Conservation (phyloP, 2,329 filamentous ascomycete genomes). For the Pezicula carpinea region DNA sequence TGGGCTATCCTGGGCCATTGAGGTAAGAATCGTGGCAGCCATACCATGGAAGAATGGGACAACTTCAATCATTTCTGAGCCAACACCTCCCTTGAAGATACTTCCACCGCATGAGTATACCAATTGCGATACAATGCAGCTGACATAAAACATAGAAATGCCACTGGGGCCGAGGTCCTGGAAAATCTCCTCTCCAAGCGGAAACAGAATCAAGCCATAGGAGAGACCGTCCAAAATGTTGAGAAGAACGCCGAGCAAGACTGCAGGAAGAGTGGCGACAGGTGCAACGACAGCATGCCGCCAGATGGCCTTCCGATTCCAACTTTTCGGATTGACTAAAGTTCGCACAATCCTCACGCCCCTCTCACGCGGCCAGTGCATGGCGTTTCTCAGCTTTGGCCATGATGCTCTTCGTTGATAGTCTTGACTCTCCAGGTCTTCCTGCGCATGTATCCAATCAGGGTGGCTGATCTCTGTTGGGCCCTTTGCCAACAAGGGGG, state of each 20-base stretch:
- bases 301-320: conserved; percentile 65
- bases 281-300: conserved; percentile 61
- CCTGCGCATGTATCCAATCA: conserved; percentile 26
- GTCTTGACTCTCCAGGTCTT: conserved; percentile 26
- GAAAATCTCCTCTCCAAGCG: conserved; percentile 82
- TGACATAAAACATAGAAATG: conserved; percentile 98
- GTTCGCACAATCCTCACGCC: conserved; percentile 15
- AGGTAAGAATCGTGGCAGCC: conserved; percentile 79
- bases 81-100: conserved; percentile 84
- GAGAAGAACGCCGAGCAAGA: conserved; percentile 80
- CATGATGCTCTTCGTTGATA: conserved; percentile 16
- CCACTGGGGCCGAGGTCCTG: conserved; percentile 82
- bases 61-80: conserved; percentile 97
- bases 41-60: conserved; percentile 99
- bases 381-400: conserved; percentile 23
- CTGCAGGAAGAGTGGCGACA: conserved; percentile 71
- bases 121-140: conserved; percentile 89
- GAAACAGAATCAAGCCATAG: conserved; percentile 96
- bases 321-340: conserved; percentile 60
- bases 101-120: conserved; percentile 82
- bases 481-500: conserved; percentile 23
- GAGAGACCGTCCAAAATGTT: conserved; percentile 94
- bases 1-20: conserved; percentile 74
- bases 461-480: conserved; percentile 15
- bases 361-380: conserved; percentile 18